A percentile compares a stretch with the other conserved stretches of the same genome.
These are phyloP conservation scores for Rhynchospora breviuscula DNA, from an alignment of 176 grass and related monocot species.

Conservation along the genomic window DNA sequence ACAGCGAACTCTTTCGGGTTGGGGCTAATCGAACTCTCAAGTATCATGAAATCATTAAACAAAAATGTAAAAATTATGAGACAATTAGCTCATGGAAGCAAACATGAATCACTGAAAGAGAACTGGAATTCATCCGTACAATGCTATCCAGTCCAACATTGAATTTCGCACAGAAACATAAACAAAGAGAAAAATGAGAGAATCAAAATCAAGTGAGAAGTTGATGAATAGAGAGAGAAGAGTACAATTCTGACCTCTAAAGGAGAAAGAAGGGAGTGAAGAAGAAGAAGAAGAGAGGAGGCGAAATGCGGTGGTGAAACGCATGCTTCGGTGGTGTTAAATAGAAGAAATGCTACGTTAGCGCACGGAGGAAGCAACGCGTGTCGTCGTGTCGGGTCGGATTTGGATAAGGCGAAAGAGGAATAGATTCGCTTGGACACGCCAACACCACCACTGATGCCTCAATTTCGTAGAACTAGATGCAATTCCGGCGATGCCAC, in stretches of 20 bases:
- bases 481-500: constrained; percentile 17
- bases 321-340: constrained; percentile 7
- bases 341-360: neutral
- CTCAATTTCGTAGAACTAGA: neutral
- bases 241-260: constrained; percentile 9
- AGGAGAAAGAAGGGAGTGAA: constrained; percentile 18
- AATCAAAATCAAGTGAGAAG: neutral
- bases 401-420: neutral
- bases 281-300: neutral
- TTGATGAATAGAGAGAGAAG: neutral
- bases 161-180: neutral
- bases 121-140: neutral
- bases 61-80: neutral
- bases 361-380: constrained; percentile 12
- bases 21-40: neutral
- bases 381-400: neutral
- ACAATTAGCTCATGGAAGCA: neutral
- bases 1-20: neutral
- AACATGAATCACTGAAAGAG: neutral
- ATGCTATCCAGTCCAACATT: neutral
- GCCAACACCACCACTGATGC: constrained; percentile 12
- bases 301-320: constrained; percentile 28
- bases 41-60: neutral
- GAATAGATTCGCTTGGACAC: constrained; percentile 20
- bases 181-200: neutral